Evolutionary conservation across 2,329 filamentous ascomycete species (phyloP), one percentile per base, ranked within the genome.

Genomic region (Aureobasidium namibiae): DNA sequence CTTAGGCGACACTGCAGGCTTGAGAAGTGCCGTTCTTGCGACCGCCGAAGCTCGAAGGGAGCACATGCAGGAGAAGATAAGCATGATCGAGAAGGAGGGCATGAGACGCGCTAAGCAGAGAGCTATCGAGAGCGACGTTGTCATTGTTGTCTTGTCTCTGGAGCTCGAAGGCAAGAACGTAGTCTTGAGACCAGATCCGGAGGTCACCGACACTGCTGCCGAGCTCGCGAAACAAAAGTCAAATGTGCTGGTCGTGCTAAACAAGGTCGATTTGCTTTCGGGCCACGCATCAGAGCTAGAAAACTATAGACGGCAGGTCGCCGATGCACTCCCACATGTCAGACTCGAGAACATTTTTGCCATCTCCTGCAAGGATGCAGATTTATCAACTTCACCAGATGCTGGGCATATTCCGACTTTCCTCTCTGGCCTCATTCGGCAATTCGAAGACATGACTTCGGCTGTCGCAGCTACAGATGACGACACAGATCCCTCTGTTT

Each of bases 1-100:
- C n/a, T 86, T 99, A 68, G 92, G 92, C 16, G 94, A 99, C 74
- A 97, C 94, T 67, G 94, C 94, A 21, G 94, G 94, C 1, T 83
- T 99, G 65, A 81, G 91, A 52, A 82, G 80, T 49, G 72, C 66
- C 36, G 59, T 63, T 7, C 38, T 45, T 26, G 36, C 44, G 16
- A 23, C 31, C 2, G 31, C 49, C 14, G 21, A 34, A 50, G 36
- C 24, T 31, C 49, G 42, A 36, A 34, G 41, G 14, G 50, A 60
- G 31, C 48, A 54, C 38, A 31, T 53, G 45, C 56, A 59, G 4
- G 23, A 46, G 29, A 61, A 48, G 59, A 83, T 96, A 61, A 89
- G 91, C 0, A 77, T 81, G 10, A 80, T 99, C 26, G 94, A 99
- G 69, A 78, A 86, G 69, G 94, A 99, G 72, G 94, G 94, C 1